Percentiles rank a stretch among this genome's conserved stretches.
phyloP scores from a whole-genome alignment of 2,329 filamentous ascomycete species.

The Colletotrichum orchidophilum region DNA sequence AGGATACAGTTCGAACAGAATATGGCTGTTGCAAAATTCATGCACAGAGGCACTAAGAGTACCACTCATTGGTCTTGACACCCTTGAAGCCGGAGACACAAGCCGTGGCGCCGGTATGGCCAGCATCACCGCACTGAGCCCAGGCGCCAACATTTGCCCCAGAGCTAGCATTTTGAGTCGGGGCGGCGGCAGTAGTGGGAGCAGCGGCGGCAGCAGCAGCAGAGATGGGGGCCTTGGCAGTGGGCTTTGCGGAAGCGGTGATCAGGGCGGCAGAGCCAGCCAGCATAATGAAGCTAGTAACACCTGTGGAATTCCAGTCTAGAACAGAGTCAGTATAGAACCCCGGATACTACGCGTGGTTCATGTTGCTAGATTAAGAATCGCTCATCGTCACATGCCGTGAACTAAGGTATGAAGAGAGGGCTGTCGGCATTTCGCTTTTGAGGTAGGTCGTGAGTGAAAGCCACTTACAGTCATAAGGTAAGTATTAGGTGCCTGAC shows the following conservation, averaged over 20 bases:
- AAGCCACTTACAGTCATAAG: conserved; percentile 46
- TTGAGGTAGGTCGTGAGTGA: not conserved
- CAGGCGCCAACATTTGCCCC: conserved; percentile 26
- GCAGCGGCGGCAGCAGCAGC: not conserved
- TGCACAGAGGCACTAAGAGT: conserved; percentile 39
- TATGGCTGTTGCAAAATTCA: not conserved
- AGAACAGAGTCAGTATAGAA: not conserved
- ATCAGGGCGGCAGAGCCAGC: conserved; percentile 52
- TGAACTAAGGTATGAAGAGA: conserved; percentile 13
- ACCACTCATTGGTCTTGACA: conserved; percentile 40
- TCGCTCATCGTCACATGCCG: not conserved
- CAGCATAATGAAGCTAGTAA: conserved; percentile 55
- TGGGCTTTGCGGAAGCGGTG: conserved; percentile 38
- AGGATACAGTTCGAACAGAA: not conserved
- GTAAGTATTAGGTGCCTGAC: too few relatives aligned
- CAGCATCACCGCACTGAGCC: conserved; percentile 41
- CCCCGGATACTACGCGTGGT: not conserved
- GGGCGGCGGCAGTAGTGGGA: not conserved
- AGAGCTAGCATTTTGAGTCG: conserved; percentile 10
- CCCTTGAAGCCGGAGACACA: conserved; percentile 39
- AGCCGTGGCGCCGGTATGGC: conserved; percentile 38
- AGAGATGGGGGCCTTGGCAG: not conserved
- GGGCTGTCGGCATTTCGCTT: not conserved
- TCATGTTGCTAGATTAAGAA: not conserved
- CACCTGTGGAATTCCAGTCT: conserved; percentile 54